phyloP scores from a whole-genome alignment of 164 flowering plant species.

The Annona squamosa region DNA sequence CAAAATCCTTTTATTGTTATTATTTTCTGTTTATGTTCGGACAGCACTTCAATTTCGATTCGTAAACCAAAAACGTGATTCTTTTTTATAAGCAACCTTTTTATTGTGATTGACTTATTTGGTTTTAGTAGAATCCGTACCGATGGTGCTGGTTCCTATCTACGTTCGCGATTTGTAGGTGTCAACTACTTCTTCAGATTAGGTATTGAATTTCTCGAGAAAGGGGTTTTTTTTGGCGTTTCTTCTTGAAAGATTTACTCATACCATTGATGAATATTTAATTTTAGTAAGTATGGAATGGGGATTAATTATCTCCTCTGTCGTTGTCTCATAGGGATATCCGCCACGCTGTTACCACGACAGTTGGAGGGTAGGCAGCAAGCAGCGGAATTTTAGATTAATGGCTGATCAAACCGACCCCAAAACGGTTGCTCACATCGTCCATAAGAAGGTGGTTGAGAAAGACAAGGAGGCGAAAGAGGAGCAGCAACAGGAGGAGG shows the following conservation, averaged over 20 bases:
- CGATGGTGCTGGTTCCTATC: not conserved
- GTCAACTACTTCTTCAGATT: not conserved
- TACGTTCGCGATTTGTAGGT: not conserved
- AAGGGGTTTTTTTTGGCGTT: not conserved
- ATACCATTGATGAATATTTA: not conserved
- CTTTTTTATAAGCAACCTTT: too few relatives aligned
- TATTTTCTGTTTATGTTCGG: too few relatives aligned
- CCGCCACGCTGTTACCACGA: not conserved
- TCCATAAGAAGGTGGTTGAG: constrained; percentile 6
- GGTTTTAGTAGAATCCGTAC: too few relatives aligned
- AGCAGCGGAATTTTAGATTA: constrained; percentile 11
- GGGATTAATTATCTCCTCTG: not conserved
- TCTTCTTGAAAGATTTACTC: not conserved
- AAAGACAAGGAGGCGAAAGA: not conserved
- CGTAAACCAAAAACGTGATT: too few relatives aligned
- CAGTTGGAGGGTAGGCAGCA: constrained; percentile 16
- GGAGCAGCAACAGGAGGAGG: constrained; percentile 15
- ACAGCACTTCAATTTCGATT: too few relatives aligned
- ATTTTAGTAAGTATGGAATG: not conserved
- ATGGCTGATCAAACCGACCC: constrained; percentile 19
- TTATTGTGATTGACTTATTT: too few relatives aligned
- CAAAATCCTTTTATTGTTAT: too few relatives aligned
- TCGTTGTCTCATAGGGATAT: not conserved
- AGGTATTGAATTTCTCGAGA: not conserved
- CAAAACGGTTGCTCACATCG: not conserved